Evolutionary conservation across 805 yeast genomes (phyloP).

Genomic region (Candida sonorensis): DNA sequence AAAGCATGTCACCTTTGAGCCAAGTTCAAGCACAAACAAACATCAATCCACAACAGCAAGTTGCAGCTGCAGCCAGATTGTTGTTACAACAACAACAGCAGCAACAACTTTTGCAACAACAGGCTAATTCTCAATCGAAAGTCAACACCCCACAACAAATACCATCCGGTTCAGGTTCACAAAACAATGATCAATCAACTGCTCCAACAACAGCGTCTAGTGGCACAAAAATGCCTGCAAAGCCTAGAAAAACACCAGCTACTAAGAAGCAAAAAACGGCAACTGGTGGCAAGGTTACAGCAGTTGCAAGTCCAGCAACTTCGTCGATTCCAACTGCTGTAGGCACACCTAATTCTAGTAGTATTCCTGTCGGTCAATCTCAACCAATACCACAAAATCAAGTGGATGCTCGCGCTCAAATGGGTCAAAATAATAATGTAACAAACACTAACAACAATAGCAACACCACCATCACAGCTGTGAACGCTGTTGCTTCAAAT

Average conservation of each 20-base stretch:
- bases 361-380: no score
- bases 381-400: not conserved
- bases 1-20: conserved; percentile 3
- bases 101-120: conserved; percentile 6
- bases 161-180: no score
- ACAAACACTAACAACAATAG: no score
- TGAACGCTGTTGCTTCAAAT: conserved; percentile 40
- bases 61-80: conserved; percentile 4
- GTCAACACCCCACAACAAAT: no score
- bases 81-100: conserved; percentile 6
- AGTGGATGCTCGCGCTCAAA: no score
- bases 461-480: conserved; percentile 37
- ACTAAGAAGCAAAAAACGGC: conserved; percentile 1
- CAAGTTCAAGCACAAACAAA: conserved; percentile 4
- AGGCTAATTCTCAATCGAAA: conserved; percentile 9
- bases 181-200: conserved; percentile 4
- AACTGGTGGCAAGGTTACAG: conserved; percentile 4
- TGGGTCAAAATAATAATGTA: no score
- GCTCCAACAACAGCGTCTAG: conserved; percentile 4
- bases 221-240: conserved; percentile 1
- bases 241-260: not conserved
- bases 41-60: conserved; percentile 4
- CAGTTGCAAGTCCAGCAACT: conserved; percentile 4
- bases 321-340: conserved; percentile 4
- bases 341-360: not conserved